A percentile compares a stretch with the other conserved stretches of the same genome.
These are phyloP conservation scores for Viola odorata DNA, from an alignment of 345 rosid genomes.

Conservation along the genomic window DNA sequence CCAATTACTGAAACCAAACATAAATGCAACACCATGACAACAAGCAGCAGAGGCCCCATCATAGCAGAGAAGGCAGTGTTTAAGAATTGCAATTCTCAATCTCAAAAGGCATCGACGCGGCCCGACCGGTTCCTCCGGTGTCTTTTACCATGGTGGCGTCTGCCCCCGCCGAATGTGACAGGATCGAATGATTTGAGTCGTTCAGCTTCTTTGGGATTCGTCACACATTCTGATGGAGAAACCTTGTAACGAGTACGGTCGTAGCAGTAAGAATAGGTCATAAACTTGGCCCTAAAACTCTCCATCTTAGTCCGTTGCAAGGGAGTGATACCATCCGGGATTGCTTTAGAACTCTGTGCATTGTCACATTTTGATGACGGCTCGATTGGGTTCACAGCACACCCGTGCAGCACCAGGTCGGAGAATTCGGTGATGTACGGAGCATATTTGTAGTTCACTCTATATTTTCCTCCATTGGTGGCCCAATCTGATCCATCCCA, in stretches of 20 bases:
- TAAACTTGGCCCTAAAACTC: conserved; percentile 54
- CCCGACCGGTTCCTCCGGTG: conserved; percentile 31
- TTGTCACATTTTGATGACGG: conserved; percentile 50
- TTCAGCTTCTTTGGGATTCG: conserved; percentile 50
- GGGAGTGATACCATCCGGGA: conserved; percentile 35
- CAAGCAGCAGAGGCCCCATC: conserved; percentile 5
- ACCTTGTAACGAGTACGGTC: conserved; percentile 65
- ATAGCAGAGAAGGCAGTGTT: too few relatives aligned
- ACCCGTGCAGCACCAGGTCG: conserved; percentile 73
- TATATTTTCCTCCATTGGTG: conserved; percentile 88
- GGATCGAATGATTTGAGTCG: conserved; percentile 67
- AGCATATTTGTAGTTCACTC: conserved; percentile 89
- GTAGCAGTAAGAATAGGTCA: conserved; percentile 94
- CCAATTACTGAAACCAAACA: conserved; percentile 16
- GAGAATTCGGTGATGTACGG: conserved; percentile 67
- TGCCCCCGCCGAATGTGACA: conserved; percentile 59
- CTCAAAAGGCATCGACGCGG: conserved; percentile 9
- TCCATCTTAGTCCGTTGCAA: conserved; percentile 59
- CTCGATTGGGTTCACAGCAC: conserved; percentile 75
- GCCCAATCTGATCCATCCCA: conserved; percentile 99
- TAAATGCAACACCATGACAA: conserved; percentile 5
- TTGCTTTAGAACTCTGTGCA: conserved; percentile 22
- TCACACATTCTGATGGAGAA: conserved; percentile 62
- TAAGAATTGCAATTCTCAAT: conserved; percentile 8
- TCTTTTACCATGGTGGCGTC: conserved; percentile 17